A percentile compares a stretch with the other conserved stretches of the same genome.
These are phyloP conservation scores for Taphrina flavorubra DNA, from an alignment of 1,139 yeast species.

Conservation along the genomic window DNA sequence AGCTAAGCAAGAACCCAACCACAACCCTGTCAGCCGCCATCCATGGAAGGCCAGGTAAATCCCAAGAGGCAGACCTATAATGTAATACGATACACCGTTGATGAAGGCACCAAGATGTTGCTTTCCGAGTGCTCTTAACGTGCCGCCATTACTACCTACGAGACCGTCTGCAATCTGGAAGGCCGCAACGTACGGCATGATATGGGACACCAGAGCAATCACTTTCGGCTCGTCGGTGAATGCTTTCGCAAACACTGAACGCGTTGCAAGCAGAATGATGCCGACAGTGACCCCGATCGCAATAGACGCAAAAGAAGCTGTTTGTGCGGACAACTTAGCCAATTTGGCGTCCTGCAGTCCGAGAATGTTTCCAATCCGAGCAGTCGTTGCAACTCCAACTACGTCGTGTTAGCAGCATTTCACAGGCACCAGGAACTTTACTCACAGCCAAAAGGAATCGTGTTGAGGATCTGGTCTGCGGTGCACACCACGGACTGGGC, in stretches of 20 bases:
- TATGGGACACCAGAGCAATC: constrained; percentile 56
- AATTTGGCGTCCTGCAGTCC: constrained; percentile 73
- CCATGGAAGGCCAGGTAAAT: constrained; percentile 65
- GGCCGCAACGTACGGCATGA: constrained; percentile 75
- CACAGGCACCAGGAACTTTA: constrained; percentile 46
- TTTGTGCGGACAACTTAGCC: constrained; percentile 69
- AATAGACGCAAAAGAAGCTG: constrained; percentile 67
- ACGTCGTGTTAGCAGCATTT: constrained; percentile 56
- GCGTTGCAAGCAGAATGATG: constrained; percentile 56
- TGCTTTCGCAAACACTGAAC: constrained; percentile 64
- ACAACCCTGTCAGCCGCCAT: constrained; percentile 69
- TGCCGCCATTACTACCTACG: constrained; percentile 83
- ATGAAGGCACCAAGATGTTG: constrained; percentile 83
- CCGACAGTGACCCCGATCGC: constrained; percentile 60
- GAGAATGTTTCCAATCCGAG: constrained; percentile 60
- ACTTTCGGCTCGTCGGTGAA: constrained; percentile 77
- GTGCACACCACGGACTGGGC: constrained; percentile 89
- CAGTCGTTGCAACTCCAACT: constrained; percentile 63
- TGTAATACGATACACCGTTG: constrained; percentile 75
- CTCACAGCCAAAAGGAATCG: constrained; percentile 77
- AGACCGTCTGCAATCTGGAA: constrained; percentile 80
- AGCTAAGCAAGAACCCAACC: constrained; percentile 81
- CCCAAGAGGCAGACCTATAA: constrained; percentile 73
- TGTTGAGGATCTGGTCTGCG: constrained; percentile 76
- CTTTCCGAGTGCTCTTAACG: constrained; percentile 83